Evolutionary conservation across 1,139 yeast species (phyloP).

Genomic region (Candida gigantensis): DNA sequence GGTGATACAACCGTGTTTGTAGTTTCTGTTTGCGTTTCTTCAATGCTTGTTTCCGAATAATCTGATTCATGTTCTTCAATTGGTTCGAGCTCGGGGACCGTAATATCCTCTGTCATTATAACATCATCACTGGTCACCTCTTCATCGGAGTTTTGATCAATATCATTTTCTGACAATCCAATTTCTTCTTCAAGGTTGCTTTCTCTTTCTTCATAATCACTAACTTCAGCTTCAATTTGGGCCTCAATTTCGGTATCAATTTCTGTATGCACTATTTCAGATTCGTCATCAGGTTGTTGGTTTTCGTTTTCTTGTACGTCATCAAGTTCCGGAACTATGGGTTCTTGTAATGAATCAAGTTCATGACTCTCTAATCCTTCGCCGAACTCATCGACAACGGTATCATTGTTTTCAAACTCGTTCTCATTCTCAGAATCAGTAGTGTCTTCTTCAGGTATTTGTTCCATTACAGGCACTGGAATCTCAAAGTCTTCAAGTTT

Average conservation of each 20-base stretch:
- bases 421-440: slow-evolving; percentile 4
- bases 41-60: background rate
- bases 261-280: no score
- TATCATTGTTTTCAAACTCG: no score
- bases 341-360: no score
- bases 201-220: slow-evolving; percentile 9
- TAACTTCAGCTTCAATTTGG: slow-evolving; percentile 7
- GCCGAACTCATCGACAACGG: no score
- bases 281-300: slow-evolving; percentile 3
- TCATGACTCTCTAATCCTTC: no score
- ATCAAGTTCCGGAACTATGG: no score
- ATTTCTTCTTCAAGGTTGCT: slow-evolving; percentile 11
- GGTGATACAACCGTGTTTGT: background rate
- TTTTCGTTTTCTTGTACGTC: slow-evolving; percentile 2
- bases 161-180: no score
- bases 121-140: slow-evolving; percentile 2
- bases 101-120: slow-evolving; percentile 3
- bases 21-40: slow-evolving; percentile 12
- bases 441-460: slow-evolving; percentile 1
- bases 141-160: slow-evolving; percentile 12
- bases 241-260: slow-evolving; percentile 11
- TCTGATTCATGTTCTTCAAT: background rate
- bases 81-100: slow-evolving; percentile 2
- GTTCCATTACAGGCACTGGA: slow-evolving; percentile 3
- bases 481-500: background rate